A percentile compares a stretch with the other conserved stretches of the same genome.
These are phyloP conservation scores for Aegilops bicornis DNA, from an alignment of 176 grass and related monocot genomes.

Conservation along the genomic window DNA sequence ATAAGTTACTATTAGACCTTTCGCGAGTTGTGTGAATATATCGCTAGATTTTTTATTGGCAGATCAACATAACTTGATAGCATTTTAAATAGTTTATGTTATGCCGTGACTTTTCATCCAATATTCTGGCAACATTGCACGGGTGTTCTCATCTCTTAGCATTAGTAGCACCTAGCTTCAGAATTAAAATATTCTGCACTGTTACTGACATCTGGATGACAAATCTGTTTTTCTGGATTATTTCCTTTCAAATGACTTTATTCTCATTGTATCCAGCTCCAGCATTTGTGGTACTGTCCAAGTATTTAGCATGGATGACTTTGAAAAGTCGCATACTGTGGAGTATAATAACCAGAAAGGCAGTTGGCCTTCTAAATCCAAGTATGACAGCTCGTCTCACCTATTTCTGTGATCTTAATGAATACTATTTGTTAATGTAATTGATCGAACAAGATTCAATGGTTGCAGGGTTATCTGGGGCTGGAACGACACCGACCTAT, in stretches of 20 bases:
- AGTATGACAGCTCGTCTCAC: conserved; percentile 30
- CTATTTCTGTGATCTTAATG: not conserved
- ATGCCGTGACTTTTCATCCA: not conserved
- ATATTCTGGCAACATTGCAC: not conserved
- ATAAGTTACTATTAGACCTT: not conserved
- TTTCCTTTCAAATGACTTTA: not conserved
- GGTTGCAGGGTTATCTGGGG: conserved; percentile 68
- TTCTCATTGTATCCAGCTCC: conserved; percentile 37
- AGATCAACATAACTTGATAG: not conserved
- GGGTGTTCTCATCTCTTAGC: not conserved
- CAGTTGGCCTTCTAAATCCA: conserved; percentile 46
- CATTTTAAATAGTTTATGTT: not conserved
- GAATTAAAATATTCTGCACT: not conserved
- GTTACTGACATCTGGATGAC: not conserved
- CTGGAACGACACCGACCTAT: conserved; percentile 49
- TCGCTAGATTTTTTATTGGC: not conserved
- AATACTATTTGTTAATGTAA: not conserved
- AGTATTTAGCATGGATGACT: conserved; percentile 40
- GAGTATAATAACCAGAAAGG: conserved; percentile 41
- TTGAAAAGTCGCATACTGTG: conserved; percentile 16
- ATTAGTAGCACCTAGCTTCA: not conserved
- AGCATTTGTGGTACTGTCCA: conserved; percentile 41
- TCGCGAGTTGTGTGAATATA: not conserved
- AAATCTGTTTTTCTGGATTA: not conserved
- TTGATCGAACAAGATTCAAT: not conserved